phyloP scores from a whole-genome alignment of 1,284 basidiomycete genomes.

The Irpex sp. region DNA sequence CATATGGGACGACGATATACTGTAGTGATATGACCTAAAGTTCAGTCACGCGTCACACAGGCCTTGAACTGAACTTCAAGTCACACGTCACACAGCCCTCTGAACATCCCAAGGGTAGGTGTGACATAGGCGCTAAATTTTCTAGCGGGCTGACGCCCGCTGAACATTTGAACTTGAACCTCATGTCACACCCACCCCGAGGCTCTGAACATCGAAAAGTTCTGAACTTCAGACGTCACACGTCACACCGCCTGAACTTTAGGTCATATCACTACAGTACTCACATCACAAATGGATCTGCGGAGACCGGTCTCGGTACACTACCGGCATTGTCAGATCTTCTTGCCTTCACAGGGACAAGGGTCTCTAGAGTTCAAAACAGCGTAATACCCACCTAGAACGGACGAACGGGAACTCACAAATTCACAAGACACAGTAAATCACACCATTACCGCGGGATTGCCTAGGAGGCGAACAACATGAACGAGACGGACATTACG shows the following conservation, averaged over 20 bases:
- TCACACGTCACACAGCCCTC: too few relatives aligned
- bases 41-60: too few relatives aligned
- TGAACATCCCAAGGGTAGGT: too few relatives aligned
- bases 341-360: neutral
- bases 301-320: neutral
- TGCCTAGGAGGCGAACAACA: neutral
- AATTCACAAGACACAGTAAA: neutral
- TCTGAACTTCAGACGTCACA: too few relatives aligned
- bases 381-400: neutral
- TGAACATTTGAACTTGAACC: too few relatives aligned
- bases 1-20: neutral
- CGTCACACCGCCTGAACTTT: too few relatives aligned
- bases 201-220: too few relatives aligned
- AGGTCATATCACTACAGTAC: neutral
- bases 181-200: too few relatives aligned
- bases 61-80: too few relatives aligned
- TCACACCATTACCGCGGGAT: neutral
- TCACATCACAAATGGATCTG: neutral
- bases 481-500: neutral
- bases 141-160: too few relatives aligned
- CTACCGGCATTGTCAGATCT: neutral
- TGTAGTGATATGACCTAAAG: too few relatives aligned
- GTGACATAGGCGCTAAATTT: too few relatives aligned
- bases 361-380: neutral
- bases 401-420: neutral